Conservation (phyloP, 2,329 filamentous ascomycete genomes). For the Mariannaea elegans region DNA sequence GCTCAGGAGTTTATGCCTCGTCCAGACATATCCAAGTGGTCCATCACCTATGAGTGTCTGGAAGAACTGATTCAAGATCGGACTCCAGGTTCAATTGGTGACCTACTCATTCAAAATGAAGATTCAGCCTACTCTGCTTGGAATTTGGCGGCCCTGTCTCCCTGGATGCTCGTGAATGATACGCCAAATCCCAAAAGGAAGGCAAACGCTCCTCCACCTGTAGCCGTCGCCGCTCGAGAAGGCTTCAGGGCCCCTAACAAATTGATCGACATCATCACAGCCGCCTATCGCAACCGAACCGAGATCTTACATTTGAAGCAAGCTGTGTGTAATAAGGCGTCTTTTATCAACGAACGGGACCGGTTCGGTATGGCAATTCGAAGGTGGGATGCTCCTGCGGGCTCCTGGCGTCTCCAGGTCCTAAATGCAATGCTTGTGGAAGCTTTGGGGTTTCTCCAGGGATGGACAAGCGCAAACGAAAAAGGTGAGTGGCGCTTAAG, state of each 20-base stretch:
- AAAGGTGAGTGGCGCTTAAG: slow-evolving; percentile 47
- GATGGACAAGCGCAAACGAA: slow-evolving; percentile 41
- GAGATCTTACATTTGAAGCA: slow-evolving; percentile 72
- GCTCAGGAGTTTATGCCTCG: slow-evolving; percentile 57
- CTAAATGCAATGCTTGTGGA: slow-evolving; percentile 75
- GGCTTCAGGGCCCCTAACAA: slow-evolving; percentile 85
- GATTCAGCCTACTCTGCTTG: slow-evolving; percentile 79
- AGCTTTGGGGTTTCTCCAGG: slow-evolving; percentile 53
- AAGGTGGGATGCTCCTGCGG: slow-evolving; percentile 69
- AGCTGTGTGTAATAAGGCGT: slow-evolving; percentile 56
- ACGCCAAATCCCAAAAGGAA: slow-evolving; percentile 57
- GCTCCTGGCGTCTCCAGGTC: slow-evolving; percentile 76
- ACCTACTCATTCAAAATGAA: slow-evolving; percentile 66
- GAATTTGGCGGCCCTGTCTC: slow-evolving; percentile 77
- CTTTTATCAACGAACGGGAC: slow-evolving; percentile 64
- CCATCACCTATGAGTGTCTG: slow-evolving; percentile 70
- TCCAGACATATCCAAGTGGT: slow-evolving; percentile 70
- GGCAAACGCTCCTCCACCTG: slow-evolving; percentile 58
- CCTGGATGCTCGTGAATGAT: slow-evolving; percentile 69
- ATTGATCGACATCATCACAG: slow-evolving; percentile 71
- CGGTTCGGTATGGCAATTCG: slow-evolving; percentile 78
- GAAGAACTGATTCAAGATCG: slow-evolving; percentile 56
- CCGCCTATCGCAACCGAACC: slow-evolving; percentile 67
- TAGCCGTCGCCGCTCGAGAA: slow-evolving; percentile 69
- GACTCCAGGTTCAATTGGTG: slow-evolving; percentile 58